Percentiles rank a stretch among this genome's conserved stretches.
Conservation (phyloP, 2,329 filamentous ascomycete species). For the Massarina eburnea region DNA sequence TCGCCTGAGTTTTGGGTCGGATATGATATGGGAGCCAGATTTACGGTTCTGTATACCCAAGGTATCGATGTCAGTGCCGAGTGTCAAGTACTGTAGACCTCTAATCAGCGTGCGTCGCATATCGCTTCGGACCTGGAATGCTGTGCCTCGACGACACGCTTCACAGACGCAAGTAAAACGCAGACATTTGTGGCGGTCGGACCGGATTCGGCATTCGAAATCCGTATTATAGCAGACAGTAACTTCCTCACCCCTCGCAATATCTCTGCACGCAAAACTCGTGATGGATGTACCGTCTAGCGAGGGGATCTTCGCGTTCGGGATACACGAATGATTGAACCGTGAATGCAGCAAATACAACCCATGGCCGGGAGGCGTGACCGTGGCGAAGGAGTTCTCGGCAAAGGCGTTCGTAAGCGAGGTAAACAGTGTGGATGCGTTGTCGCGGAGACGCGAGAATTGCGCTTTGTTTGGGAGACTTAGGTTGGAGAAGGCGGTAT, state of each 20-base stretch:
- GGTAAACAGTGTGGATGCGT: not conserved
- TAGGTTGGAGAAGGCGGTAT: conserved; percentile 3
- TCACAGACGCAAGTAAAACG: not conserved
- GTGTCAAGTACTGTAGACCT: not conserved
- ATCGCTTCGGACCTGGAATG: conserved; percentile 8
- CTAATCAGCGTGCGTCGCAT: conserved; percentile 4
- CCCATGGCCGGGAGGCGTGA: not conserved
- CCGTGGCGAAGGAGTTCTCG: not conserved
- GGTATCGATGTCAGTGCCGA: not conserved
- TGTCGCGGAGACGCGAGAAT: not conserved
- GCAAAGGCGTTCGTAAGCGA: not conserved
- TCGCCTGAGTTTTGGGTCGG: not conserved
- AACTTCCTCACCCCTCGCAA: conserved; percentile 10
- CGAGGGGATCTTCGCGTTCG: conserved; percentile 5
- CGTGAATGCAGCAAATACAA: conserved; percentile 8
- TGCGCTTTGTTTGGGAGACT: not conserved
- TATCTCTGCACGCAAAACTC: conserved; percentile 6
- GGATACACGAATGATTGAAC: conserved; percentile 11
- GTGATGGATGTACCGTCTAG: not conserved
- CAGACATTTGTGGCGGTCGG: conserved; percentile 1
- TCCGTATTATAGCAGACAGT: conserved; percentile 7
- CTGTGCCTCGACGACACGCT: not conserved
- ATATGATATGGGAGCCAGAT: not conserved
- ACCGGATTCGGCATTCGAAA: conserved; percentile 8
- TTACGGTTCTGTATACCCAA: not conserved